Evolutionary conservation across 352 stramenopile genomes (phyloP), one percentile per base, ranked within the genome.

Genomic region (Globisporangium camurandrum): DNA sequence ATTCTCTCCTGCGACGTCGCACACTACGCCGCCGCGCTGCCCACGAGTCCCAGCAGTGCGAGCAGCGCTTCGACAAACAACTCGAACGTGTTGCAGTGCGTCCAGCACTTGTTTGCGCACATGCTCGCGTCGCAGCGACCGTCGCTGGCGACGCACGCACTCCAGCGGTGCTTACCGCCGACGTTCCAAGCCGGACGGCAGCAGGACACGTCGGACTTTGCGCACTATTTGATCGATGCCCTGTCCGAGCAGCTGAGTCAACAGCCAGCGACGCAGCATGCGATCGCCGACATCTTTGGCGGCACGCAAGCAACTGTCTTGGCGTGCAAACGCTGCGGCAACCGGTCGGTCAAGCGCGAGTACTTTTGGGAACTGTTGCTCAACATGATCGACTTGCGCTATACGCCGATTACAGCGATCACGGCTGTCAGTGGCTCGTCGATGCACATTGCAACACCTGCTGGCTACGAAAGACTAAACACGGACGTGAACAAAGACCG

Each of bases 341-440:
- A 91, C 37, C 86, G 71, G 26, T 90, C 78, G 0, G 72, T 91
- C 14, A 91, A 89, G 46, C 67, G 66, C 22, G 84, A 95, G 48
- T 95, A 95, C 57, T 95, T 93, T 49, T 95, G 84, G 84, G 84
- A 95, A 46, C 57, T 95, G 28, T 52, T 95, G 47, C 63, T 95
- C 22, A 95, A 95, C 52, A 91, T 95, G 80, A 89, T 95, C 37
- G 84, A 95, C 47, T 65, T 95, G 33, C 69, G 77, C 2, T 95
- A 95, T 56, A 95, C 84, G 5, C 82, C 84, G 9, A 93, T 95
- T 54, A 93, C 79, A 2, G 77, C 63, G 41, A 91, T 95, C 58
- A 54, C 57, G 0, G 84, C 75, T 4, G 78, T 93, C 10, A 86
- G 64, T n/a, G 84, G 84, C 14, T 77, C 74, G 7, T 80, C 76